Evolutionary conservation across 2,329 filamentous ascomycete genomes (phyloP).

Genomic region (Cytospora chrysosperma): DNA sequence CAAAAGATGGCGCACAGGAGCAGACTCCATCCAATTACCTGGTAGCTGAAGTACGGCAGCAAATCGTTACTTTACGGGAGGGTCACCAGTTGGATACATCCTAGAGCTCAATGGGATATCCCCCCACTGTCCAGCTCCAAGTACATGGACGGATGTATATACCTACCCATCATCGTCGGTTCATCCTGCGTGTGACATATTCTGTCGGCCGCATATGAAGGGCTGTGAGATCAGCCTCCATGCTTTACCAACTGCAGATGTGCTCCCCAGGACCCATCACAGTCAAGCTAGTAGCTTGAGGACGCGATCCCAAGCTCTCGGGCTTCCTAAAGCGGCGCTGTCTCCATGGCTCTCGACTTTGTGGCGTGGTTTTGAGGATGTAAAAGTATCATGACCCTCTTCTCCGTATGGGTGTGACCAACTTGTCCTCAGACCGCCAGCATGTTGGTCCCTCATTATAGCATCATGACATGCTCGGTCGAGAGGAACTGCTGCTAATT

Average conservation of each 20-base stretch:
- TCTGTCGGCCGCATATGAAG: background rate
- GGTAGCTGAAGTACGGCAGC: background rate
- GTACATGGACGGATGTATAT: background rate
- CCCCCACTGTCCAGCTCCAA: background rate
- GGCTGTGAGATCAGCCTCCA: background rate
- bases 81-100: background rate
- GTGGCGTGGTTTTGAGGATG: background rate
- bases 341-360: background rate
- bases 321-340: background rate
- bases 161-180: background rate
- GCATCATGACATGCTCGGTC: background rate
- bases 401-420: background rate
- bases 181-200: background rate
- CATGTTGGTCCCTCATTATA: constrained; percentile 6
- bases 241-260: background rate
- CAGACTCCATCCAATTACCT: background rate
- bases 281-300: background rate
- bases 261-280: background rate
- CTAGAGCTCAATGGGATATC: background rate
- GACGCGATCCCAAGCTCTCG: background rate
- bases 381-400: background rate
- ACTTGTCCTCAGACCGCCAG: background rate
- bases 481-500: background rate
- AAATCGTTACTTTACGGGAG: background rate
- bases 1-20: background rate